A percentile compares a stretch with the other conserved stretches of the same genome.
These are phyloP conservation scores for Exophiala xenobiotica DNA, from an alignment of 2,329 filamentous ascomycete species.

Conservation along the genomic window DNA sequence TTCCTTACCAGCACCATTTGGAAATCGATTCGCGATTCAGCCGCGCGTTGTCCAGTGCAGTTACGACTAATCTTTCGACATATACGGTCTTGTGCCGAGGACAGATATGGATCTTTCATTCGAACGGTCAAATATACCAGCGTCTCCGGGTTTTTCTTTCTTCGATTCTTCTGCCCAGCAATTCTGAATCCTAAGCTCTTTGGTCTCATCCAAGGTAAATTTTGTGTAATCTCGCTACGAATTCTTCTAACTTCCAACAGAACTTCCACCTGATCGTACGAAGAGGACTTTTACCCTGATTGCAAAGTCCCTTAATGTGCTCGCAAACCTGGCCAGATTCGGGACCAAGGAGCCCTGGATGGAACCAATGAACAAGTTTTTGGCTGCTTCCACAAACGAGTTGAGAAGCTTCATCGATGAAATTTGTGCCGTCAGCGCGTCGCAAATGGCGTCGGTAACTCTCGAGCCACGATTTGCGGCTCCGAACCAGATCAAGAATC, in stretches of 20 bases:
- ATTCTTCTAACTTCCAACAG: slow-evolving; percentile 42
- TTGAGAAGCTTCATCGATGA: slow-evolving; percentile 87
- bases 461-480: slow-evolving; percentile 77
- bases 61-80: slow-evolving; percentile 85
- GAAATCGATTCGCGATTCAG: slow-evolving; percentile 77
- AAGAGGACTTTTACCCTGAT: slow-evolving; percentile 89
- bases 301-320: slow-evolving; percentile 84
- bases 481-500: slow-evolving; percentile 82
- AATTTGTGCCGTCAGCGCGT: slow-evolving; percentile 76
- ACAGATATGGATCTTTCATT: slow-evolving; percentile 89
- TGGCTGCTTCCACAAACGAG: slow-evolving; percentile 70
- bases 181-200: slow-evolving; percentile 94
- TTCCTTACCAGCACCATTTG: slow-evolving; percentile 78
- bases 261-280: slow-evolving; percentile 78
- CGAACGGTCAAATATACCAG: slow-evolving; percentile 89
- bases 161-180: slow-evolving; percentile 95
- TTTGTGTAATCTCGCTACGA: neutral
- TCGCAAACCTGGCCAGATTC: slow-evolving; percentile 87
- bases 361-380: slow-evolving; percentile 94
- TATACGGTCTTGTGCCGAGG: slow-evolving; percentile 86
- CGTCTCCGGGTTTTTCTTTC: slow-evolving; percentile 89
- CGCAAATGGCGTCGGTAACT: slow-evolving; percentile 56
- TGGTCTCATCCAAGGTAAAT: slow-evolving; percentile 70
- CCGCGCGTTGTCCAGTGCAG: slow-evolving; percentile 73
- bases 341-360: slow-evolving; percentile 98